These are phyloP conservation scores for Ceratobasidium sp. DNA, from an alignment of 1,284 basidiomycete species.

Conservation along the genomic window DNA sequence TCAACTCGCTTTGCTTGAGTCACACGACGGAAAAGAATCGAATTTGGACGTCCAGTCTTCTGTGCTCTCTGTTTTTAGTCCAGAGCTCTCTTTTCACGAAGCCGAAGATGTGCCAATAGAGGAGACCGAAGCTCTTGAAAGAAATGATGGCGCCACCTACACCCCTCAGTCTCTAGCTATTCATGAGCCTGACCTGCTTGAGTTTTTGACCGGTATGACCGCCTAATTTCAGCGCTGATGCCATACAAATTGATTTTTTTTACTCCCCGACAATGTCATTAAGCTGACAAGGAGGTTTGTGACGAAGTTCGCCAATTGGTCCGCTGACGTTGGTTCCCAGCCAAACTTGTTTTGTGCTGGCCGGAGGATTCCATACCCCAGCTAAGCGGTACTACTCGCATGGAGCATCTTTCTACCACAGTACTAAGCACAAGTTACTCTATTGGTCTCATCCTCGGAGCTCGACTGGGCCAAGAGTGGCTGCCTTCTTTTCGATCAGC, in stretches of 20 bases:
- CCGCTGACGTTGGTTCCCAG: neutral
- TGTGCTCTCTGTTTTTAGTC: no score
- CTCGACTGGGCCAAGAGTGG: conserved; percentile 69
- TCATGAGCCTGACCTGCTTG: neutral
- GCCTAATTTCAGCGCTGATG: no score
- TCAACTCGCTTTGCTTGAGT: no score
- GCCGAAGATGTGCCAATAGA: no score
- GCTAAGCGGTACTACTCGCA: conserved; percentile 54
- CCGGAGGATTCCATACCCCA: conserved; percentile 61
- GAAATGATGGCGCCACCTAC: no score
- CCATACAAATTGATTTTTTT: neutral
- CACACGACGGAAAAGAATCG: no score
- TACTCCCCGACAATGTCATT: neutral
- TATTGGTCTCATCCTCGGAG: conserved; percentile 56
- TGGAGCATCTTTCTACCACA: neutral
- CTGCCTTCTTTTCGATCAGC: conserved; percentile 63
- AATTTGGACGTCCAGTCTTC: no score
- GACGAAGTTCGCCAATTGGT: neutral
- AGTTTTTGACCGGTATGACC: neutral
- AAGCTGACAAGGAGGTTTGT: conserved; percentile 17
- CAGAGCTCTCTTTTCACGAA: no score
- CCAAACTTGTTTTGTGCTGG: conserved; percentile 56
- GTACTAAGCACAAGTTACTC: neutral
- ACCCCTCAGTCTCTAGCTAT: neutral
- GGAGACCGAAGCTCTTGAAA: no score